phyloP scores from a whole-genome alignment of 768 basidiomycete genomes.

The Boletus edulis region DNA sequence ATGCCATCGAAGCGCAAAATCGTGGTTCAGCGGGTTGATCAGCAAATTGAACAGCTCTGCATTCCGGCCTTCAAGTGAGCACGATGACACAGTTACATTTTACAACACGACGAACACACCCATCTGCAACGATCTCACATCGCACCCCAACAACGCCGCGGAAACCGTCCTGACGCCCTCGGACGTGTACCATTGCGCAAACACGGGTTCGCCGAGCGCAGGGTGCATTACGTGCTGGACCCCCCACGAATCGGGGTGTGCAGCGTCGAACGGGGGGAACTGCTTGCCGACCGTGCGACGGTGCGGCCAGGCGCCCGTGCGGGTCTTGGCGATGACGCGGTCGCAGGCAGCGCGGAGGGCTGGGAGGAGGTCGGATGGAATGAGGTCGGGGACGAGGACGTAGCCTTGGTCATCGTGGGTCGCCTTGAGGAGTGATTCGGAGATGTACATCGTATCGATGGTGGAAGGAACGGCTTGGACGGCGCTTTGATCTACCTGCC shows the following conservation, averaged over 20 bases:
- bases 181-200: slow-evolving; percentile 68
- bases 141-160: slow-evolving; percentile 51
- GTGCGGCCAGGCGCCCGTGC: slow-evolving; percentile 60
- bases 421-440: slow-evolving; percentile 35
- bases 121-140: slow-evolving; percentile 63
- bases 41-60: slow-evolving; percentile 71
- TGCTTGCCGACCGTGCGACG: slow-evolving; percentile 74
- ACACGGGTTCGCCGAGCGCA: slow-evolving; percentile 54
- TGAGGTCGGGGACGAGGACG: slow-evolving; percentile 58
- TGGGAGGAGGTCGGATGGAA: slow-evolving; percentile 38
- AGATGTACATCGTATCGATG: background rate
- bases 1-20: slow-evolving; percentile 79
- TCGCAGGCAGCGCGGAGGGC: slow-evolving; percentile 51
- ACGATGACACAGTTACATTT: background rate
- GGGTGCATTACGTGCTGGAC: slow-evolving; percentile 85
- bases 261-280: slow-evolving; percentile 68
- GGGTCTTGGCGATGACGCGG: slow-evolving; percentile 49
- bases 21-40: slow-evolving; percentile 61
- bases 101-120: slow-evolving; percentile 45
- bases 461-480: background rate
- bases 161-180: slow-evolving; percentile 43
- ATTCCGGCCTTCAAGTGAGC: background rate
- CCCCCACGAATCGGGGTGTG: slow-evolving; percentile 70
- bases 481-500: too few species aligned
- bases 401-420: slow-evolving; percentile 64